Evolutionary conservation across 257 asterid genomes (phyloP).

Genomic region (Eustoma russellianum): DNA sequence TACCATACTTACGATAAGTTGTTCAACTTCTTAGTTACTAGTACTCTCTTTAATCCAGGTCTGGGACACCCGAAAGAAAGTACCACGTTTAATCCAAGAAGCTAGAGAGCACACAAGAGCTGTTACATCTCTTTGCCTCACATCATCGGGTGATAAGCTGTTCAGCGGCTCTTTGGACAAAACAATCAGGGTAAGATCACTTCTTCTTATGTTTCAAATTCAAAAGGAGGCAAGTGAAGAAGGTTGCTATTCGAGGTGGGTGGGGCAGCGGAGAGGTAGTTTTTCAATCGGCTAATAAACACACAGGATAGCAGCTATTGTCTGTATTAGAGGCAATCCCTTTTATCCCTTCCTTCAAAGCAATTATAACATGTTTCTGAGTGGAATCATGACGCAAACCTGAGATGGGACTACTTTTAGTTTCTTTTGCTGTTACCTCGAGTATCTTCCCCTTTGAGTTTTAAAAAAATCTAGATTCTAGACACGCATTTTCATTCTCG

Average conservation of each 20-base stretch:
- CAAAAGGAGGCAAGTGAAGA: too few relatives aligned
- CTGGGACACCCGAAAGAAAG: conserved; percentile 60
- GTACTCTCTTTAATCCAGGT: conserved; percentile 26
- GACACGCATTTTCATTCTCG: neutral
- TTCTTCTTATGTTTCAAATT: neutral
- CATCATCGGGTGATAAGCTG: conserved; percentile 50
- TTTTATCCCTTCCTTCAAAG: too few relatives aligned
- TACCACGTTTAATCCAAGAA: conserved; percentile 58
- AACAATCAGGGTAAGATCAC: conserved; percentile 56
- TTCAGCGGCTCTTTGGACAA: conserved; percentile 76
- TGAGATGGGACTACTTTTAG: too few relatives aligned
- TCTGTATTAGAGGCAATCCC: too few relatives aligned
- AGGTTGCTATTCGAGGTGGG: too few relatives aligned
- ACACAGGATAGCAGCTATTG: too few relatives aligned
- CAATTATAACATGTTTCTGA: too few relatives aligned
- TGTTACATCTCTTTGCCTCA: conserved; percentile 52
- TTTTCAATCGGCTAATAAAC: too few relatives aligned
- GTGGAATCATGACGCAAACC: too few relatives aligned
- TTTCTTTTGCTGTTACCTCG: too few relatives aligned
- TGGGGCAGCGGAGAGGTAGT: too few relatives aligned
- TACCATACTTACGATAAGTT: neutral
- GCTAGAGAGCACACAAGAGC: conserved; percentile 66
- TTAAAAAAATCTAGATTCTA: neutral
- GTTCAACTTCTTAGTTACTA: conserved; percentile 2
- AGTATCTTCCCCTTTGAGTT: too few relatives aligned